Evolutionary conservation across 139 green algal genomes (phyloP), one percentile per base, ranked within the genome.

Genomic region (Chlorella vulgaris): DNA sequence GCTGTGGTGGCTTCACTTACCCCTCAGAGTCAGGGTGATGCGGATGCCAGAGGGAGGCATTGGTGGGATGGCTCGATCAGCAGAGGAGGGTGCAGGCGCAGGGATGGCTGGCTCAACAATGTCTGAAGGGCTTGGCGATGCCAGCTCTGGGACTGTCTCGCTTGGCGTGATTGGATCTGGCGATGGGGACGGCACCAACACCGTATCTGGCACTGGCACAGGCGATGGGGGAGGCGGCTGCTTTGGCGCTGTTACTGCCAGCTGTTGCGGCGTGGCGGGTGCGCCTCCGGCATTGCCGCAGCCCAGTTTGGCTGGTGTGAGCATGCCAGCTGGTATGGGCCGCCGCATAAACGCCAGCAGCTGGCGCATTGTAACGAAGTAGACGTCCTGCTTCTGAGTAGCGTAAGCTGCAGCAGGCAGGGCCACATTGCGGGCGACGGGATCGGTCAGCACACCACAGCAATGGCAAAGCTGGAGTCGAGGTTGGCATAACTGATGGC

Each of bases 301-400:
- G 18, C 70, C 69, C 42, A 76, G n/a, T 4, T 61, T 61, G n/a
- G 8, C 28, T 4, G 69, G 28, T 7, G 47, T 66, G 10, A 76
- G 69, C 19, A 42, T 4, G 13, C n/a, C n/a, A n/a, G 29, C n/a
- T 13, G 74, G 38, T 19, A 81, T 36, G 74, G 74, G 74, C 8
- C 51, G 18, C 26, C 50, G 29, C 28, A 70, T 58, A 55, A 55
- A 81, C 2, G 5, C 58, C 1, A 81, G 7, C 36, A 81, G 74
- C 74, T 81, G 74, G 24, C 40, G 55, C 55, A 81, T 81, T 21
- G 58, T 81, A 26, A 81, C 55, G 39, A 69, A 81, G 58, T 71
- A 81, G 8, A 81, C 74, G 74, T 73, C 39, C 2, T 39, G 74
- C 74, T 73, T 81, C 28, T 39, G 29, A 18, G 21, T 28, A 5